phyloP scores from a whole-genome alignment of 768 basidiomycete genomes.

The Suillus discolor region DNA sequence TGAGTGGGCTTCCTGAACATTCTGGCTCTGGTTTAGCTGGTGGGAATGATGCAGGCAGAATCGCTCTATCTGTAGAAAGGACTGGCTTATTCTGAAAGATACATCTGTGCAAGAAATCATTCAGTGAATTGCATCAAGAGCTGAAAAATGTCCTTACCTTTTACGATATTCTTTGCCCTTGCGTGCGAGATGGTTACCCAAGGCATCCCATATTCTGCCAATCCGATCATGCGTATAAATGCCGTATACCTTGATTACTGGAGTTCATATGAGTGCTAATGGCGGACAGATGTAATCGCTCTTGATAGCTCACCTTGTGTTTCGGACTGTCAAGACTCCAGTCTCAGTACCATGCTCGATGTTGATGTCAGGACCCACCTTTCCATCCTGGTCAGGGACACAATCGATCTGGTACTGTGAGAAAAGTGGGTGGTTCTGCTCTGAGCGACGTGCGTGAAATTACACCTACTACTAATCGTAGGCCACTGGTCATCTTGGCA shows the following conservation, averaged over 20 bases:
- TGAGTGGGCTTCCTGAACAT: slow-evolving; percentile 25
- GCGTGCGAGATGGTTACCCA: slow-evolving; percentile 43
- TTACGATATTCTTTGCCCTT: slow-evolving; percentile 55
- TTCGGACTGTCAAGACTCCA: slow-evolving; percentile 32
- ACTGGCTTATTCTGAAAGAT: slow-evolving; percentile 40
- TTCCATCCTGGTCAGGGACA: slow-evolving; percentile 38
- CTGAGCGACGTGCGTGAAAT: not conserved
- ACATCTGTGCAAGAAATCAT: slow-evolving; percentile 39
- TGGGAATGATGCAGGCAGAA: slow-evolving; percentile 53
- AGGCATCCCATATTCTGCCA: slow-evolving; percentile 48
- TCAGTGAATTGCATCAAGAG: not conserved
- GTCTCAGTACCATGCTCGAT: not conserved
- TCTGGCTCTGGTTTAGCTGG: slow-evolving; percentile 31
- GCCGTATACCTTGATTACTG: slow-evolving; percentile 52
- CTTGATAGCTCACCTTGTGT: slow-evolving; percentile 34
- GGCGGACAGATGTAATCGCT: not conserved
- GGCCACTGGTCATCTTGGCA: slow-evolving; percentile 63
- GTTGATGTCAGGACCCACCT: slow-evolving; percentile 22
- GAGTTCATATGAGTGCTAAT: not conserved
- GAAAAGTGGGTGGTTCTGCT: not conserved
- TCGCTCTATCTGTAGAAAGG: slow-evolving; percentile 42
- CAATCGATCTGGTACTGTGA: slow-evolving; percentile 53
- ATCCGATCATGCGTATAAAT: slow-evolving; percentile 52
- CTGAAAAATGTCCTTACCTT: slow-evolving; percentile 37
- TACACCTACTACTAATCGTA: slow-evolving; percentile 49